phyloP scores from a whole-genome alignment of 2,329 filamentous ascomycete species.

The Leptographium procerum region DNA sequence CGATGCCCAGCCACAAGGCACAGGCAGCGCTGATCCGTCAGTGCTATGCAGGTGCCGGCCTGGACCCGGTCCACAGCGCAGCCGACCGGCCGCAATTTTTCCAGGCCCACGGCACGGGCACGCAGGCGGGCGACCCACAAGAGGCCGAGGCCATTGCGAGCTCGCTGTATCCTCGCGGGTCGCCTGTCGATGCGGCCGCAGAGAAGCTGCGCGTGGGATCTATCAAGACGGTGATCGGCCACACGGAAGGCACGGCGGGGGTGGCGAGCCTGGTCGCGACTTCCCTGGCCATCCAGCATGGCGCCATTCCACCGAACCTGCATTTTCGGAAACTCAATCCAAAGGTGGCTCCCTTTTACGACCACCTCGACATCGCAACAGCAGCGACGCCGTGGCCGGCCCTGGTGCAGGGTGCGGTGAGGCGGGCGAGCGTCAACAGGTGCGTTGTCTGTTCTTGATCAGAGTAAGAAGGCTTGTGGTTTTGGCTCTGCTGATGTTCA shows the following conservation, averaged over 20 bases:
- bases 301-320: slow-evolving; percentile 15
- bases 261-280: slow-evolving; percentile 19
- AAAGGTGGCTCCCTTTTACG: too few species aligned
- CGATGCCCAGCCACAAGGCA: slow-evolving; percentile 23
- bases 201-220: slow-evolving; percentile 14
- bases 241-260: slow-evolving; percentile 18
- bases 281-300: slow-evolving; percentile 14
- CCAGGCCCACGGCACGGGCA: slow-evolving; percentile 31
- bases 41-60: slow-evolving; percentile 20
- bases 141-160: slow-evolving; percentile 23
- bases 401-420: too few species aligned
- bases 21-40: slow-evolving; percentile 22
- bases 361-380: slow-evolving; percentile 14
- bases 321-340: slow-evolving; percentile 15
- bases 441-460: too few species aligned
- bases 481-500: neutral
- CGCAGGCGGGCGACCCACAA: slow-evolving; percentile 26
- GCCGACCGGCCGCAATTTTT: too few species aligned
- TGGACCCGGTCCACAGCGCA: slow-evolving; percentile 12
- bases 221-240: slow-evolving; percentile 19
- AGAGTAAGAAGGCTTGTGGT: too few species aligned
- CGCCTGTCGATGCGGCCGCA: neutral
- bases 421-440: too few species aligned
- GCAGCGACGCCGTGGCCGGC: slow-evolving; percentile 16
- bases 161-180: slow-evolving; percentile 14